Evolutionary conservation across 2,329 filamentous ascomycete genomes (phyloP), one percentile per base, ranked within the genome.

Genomic region (Aphanoascus verrucosus): DNA sequence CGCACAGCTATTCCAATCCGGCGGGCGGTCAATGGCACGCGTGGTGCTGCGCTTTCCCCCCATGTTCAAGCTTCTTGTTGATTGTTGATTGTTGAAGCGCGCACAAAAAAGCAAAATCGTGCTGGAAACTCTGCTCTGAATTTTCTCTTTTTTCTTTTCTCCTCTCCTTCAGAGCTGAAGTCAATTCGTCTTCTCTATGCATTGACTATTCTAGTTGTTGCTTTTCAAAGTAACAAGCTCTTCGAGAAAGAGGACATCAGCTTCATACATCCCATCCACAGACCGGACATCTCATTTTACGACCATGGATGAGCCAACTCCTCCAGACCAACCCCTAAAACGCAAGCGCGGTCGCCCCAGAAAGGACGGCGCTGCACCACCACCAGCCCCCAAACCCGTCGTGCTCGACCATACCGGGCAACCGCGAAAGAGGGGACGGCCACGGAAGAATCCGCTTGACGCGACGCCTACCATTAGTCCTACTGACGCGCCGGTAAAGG

Each of bases 271-370:
- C 9, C 9, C 43, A 7, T 12, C 43, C 32, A 23, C n/a, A n/a
- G n/a, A n/a, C n/a, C n/a, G n/a, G n/a, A n/a, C 28, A 28, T n/a
- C 19, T n/a, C 17, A 45, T 34, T 35, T 42, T 9, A 20, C 12
- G 15, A 28, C 31, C 17, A 52, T 52, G 49, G 32, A 20, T 11
- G 23, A 44, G 35, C 28, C n/a, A 31, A 40, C 48, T 15, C n/a
- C 48, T 7, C 12, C 40, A 28, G 40, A 34, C 3, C 37, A 37
- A 23, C 40, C 31, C 12, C 34, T 48, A 34, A 56, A 44, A 54
- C 51, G 51, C n/a, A 56, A 55, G 52, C 57, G 57, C 44, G 57
- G 57, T 32, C 54, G 57, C 11, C 57, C 57, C 19, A 52, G 41
- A 8, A 59, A 59, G 35, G 32, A 49, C 12, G 54, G 53, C 43